Base-by-base conservation (phyloP, 1,139 yeast genomes). In the Geotrichum candidum region DNA sequence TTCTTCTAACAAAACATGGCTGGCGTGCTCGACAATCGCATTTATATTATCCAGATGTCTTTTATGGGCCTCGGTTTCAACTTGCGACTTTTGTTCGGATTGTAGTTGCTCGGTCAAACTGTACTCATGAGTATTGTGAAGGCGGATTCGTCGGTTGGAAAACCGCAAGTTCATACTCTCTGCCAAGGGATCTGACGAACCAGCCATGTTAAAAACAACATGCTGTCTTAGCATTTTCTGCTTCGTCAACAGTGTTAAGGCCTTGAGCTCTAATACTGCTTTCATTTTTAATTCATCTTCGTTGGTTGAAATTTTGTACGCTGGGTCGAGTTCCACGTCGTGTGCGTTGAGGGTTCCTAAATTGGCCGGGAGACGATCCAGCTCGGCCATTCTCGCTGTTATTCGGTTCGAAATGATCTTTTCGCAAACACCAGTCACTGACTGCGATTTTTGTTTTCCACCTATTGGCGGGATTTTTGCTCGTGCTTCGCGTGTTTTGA, bases 201-300 rank as follows among this genome's bases (percentile, higher is more conserved):
- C 70, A 1, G 96, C 88, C 56, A 85, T 80, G 62, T 84, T 83
- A 61, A 84, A 82, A 13, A 92, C 77, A 45, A 95, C 75, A 65
- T 82, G 84, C 71, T 90, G 91, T 68, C 96, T 88, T 65, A 94
- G 70, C 59, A 87, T 86, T 72, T 92, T 92, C 72, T 95, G 99
- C 68, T 89, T 87, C 1, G 94, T 82, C 64, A 95, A 80, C 48
- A 92, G 76, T 65, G 91, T 85, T 67, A 94, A 80, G 0, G 92
- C 80, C 74, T 92, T 95, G 68, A 94, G 80, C 75, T 95, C 99
- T 45, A 92, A 80, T 52, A 95, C 77, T 1, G 92, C 87, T 65
- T 79, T 79, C 45, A 88, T 72, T 72, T 90, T 90, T 50, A 78
- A 72, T 29, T 66, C 68, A 63, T 76, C 79, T 15, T 68, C 69